These are phyloP conservation scores for Bruguiera hainesii DNA, from an alignment of 441 rosid species.

Conservation along the genomic window DNA sequence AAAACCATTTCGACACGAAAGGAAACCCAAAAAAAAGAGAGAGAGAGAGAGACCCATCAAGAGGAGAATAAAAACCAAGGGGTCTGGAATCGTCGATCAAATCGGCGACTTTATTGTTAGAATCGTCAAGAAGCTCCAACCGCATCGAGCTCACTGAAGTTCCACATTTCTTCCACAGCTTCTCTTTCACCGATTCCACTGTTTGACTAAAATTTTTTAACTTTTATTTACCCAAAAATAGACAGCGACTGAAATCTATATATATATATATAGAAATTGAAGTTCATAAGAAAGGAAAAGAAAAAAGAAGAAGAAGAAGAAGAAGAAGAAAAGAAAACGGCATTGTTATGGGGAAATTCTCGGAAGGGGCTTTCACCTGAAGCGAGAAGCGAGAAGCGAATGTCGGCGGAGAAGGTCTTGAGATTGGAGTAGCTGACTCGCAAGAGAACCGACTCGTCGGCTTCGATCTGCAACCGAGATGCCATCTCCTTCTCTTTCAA, in stretches of 20 bases:
- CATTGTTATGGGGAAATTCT: not conserved
- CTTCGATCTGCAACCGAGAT: slow-evolving; percentile 49
- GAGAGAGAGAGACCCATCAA: slow-evolving; percentile 54
- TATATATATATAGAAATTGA: not conserved
- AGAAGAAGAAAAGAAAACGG: not conserved
- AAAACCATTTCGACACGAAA: not conserved
- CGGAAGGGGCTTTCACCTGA: slow-evolving; percentile 38
- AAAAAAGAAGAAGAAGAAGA: not conserved
- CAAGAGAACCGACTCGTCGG: slow-evolving; percentile 64
- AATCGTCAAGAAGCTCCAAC: slow-evolving; percentile 78
- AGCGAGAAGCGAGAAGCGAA: slow-evolving; percentile 81
- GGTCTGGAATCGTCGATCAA: slow-evolving; percentile 56
- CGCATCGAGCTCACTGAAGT: slow-evolving; percentile 72
- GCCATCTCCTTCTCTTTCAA: slow-evolving; percentile 36
- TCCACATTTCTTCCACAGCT: slow-evolving; percentile 92
- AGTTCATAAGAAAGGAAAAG: not conserved
- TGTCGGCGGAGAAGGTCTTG: slow-evolving; percentile 65
- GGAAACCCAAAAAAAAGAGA: not conserved
- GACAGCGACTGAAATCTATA: not conserved
- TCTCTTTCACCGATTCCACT: slow-evolving; percentile 87
- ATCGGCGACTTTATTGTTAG: slow-evolving; percentile 51
- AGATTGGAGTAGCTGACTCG: slow-evolving; percentile 79
- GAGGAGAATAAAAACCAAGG: slow-evolving; percentile 77
- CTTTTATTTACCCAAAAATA: too few relatives aligned
- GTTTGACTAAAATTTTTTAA: slow-evolving; percentile 48